Conservation (phyloP, 345 rosid genomes). For the Viola odorata region DNA sequence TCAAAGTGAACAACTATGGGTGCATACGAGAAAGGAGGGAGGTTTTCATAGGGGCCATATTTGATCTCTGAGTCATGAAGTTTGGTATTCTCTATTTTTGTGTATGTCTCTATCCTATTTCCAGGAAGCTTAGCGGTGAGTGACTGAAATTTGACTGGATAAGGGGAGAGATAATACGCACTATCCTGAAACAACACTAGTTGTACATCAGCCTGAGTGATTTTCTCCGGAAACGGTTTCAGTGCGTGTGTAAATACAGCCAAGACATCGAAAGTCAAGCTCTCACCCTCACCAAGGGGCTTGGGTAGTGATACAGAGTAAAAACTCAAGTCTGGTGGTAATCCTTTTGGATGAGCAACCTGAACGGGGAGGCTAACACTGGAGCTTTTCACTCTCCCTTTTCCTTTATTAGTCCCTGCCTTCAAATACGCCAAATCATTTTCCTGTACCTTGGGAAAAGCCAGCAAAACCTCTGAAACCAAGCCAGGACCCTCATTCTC, state of each 20-base stretch:
- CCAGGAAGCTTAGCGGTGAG: constrained; percentile 64
- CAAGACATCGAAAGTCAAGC: constrained; percentile 54
- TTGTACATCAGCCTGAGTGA: constrained; percentile 79
- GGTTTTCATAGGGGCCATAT: constrained; percentile 80
- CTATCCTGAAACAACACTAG: constrained; percentile 79
- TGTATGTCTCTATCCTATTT: constrained; percentile 69
- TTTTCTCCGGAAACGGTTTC: constrained; percentile 80
- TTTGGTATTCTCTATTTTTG: constrained; percentile 64
- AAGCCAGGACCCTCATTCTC: constrained; percentile 58
- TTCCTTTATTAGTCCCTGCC: constrained; percentile 48
- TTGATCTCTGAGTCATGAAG: constrained; percentile 68
- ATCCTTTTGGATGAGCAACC: constrained; percentile 35
- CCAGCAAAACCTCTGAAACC: constrained; percentile 64
- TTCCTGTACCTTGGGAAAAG: constrained; percentile 63
- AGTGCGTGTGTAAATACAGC: constrained; percentile 56
- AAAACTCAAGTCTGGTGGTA: constrained; percentile 52
- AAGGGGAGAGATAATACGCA: constrained; percentile 72
- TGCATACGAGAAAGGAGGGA: constrained; percentile 52
- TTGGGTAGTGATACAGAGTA: constrained; percentile 63
- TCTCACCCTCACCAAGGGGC: constrained; percentile 49
- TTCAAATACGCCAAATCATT: constrained; percentile 64
- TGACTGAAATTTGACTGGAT: constrained; percentile 62
- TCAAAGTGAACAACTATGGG: constrained; percentile 84
- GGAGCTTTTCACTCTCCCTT: constrained; percentile 54
- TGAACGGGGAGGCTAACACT: constrained; percentile 42